Evolutionary conservation across 805 yeast species (phyloP), one percentile per base, ranked within the genome.

Genomic region (Lipomyces yamanashiensis): DNA sequence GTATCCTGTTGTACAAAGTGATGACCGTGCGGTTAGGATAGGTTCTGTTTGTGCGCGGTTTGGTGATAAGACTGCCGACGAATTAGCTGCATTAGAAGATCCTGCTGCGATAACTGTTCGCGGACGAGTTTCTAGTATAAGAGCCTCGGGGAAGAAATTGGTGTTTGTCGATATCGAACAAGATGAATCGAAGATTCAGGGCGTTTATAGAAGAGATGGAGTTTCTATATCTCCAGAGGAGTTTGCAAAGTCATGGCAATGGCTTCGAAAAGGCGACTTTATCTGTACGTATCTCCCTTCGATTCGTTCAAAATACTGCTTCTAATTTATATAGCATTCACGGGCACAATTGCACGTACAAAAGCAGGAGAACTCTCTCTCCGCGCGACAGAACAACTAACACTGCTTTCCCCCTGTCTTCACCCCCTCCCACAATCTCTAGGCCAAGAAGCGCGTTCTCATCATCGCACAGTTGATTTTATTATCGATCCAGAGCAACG

Each of bases 321-420:
- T 17, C 23, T 45, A 33, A 39, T 39, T 33, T 15, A 2, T 52
- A n/a, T 34, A 62, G 66, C 84, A 7, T 84, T 87, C 28, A 71
- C 75, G 2, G 99, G 99, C 0, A 73, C 70, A 28, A 92, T 97
- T 0, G 90, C 93, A 33, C 74, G 82, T 2, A 90, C 98, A 0
- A 85, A 87, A 59, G 84, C 85, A 2, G 95, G 93, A 0, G 96
- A 92, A 68, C 76, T 92, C 7, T 87, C 97, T 0, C 71, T 93
- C 57, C 85, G 88, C 66, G 80, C 87, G 12, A 75, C 76, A 0
- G 63, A 72, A n/a, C 81, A 85, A 1, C 73, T 89, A 1, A 64
- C 55, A 33, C 74, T 91, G 12, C 80, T 88, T 7, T 75, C 92
- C 0, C 93, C 97, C 0, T 82, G 92, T 19, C 79, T 91, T 60